Evolutionary conservation across 208 protist genomes (phyloP), one percentile per base, ranked within the genome.

Genomic region (Strigomonas galati): DNA sequence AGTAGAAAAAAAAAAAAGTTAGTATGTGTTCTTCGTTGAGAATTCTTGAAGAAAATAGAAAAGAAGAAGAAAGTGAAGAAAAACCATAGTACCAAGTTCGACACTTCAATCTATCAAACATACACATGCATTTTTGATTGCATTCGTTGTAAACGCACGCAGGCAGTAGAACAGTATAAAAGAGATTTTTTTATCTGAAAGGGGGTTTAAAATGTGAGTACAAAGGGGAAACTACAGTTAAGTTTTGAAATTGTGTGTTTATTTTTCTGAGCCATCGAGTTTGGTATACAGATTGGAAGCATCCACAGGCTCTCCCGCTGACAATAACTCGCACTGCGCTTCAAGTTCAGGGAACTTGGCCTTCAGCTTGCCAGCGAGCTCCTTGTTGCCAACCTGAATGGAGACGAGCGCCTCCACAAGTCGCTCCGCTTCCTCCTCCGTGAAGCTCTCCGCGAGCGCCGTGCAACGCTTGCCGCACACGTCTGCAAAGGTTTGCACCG

Each of bases 391-490:
- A 21, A 82, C 70, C 14, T 62, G 69, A 52, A 71, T 62, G 35
- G 46, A 52, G 43, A 51, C 52, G 27, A 79, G 82, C 12, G 78
- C 75, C 1, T 57, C 48, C 0, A 85, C 37, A 5, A 82, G 60
- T 26, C 37, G 57, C 15, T 54, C 46, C 15, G 81, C 86, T 23
- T 85, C 81, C 12, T 59, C 62, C 27, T 55, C 26, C 23, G 77
- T 71, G 66, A 88, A 89, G 1, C 51, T 26, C 12, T 87, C 60
- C 4, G 63, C 32, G 17, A 81, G 46, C 14, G 24, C 64, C 51
- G 76, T 21, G 26, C 72, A 73, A 32, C 81, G 84, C 19, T 73
- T 51, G 28, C 74, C 77, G 24, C 72, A 87, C 2, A 65, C 72
- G 31, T 87, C 74, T 10, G 10, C 35, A 10, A 40, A 40, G 7